Percentiles rank a stretch among this genome's conserved stretches.
Evolutionary conservation across 768 basidiomycete genomes (phyloP).

Genomic region (Suillus paluster): DNA sequence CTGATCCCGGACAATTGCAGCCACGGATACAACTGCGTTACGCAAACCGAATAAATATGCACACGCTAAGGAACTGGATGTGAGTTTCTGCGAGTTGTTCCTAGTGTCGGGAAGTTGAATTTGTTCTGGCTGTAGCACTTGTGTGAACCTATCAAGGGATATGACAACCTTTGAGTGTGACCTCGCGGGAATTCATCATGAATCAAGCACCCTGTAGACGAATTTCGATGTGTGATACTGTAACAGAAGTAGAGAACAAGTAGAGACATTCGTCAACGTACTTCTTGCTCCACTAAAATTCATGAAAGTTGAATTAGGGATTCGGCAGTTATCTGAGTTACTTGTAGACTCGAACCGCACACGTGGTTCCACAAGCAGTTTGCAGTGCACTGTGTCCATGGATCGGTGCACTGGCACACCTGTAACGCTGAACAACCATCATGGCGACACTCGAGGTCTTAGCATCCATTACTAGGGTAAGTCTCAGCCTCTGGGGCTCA

Average conservation of each 20-base stretch:
- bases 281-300: no score
- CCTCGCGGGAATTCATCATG: no score
- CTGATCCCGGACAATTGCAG: conserved; percentile 30
- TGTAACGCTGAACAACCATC: not conserved
- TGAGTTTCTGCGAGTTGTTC: not conserved
- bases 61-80: conserved; percentile 1
- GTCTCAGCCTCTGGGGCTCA: conserved; percentile 15
- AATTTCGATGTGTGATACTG: no score
- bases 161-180: not conserved
- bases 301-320: no score
- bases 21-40: conserved; percentile 37
- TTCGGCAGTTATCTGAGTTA: no score
- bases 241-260: no score
- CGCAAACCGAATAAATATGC: conserved; percentile 16
- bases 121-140: not conserved
- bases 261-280: no score
- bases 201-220: no score
- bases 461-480: conserved; percentile 58
- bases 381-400: no score
- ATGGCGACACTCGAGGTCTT: conserved; percentile 62
- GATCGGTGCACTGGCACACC: no score
- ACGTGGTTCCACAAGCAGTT: no score
- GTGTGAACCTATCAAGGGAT: not conserved
- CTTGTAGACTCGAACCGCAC: no score
- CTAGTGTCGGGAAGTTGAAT: not conserved